Evolutionary conservation across 129 eudicot species (phyloP).

Genomic region (Artemisia tridentata): DNA sequence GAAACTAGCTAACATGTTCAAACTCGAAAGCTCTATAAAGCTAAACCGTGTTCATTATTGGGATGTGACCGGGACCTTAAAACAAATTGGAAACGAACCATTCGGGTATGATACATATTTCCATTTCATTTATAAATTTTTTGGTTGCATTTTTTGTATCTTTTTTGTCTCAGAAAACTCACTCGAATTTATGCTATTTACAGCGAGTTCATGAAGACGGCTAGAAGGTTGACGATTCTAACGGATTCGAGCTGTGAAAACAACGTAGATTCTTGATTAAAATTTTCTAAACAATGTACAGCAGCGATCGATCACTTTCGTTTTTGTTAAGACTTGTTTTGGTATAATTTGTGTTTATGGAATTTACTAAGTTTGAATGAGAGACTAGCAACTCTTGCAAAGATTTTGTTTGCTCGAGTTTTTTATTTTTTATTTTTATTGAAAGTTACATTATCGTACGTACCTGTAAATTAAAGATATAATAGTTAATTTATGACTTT

Average conservation of each 20-base stretch:
- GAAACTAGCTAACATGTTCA: slow-evolving; percentile 65
- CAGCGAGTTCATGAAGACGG: slow-evolving; percentile 62
- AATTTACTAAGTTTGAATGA: slow-evolving; percentile 17
- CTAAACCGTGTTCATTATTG: slow-evolving; percentile 51
- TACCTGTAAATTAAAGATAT: background rate
- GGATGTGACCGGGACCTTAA: slow-evolving; percentile 49
- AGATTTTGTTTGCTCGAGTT: slow-evolving; percentile 25
- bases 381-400: slow-evolving; percentile 17
- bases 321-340: slow-evolving; percentile 25
- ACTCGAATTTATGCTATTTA: background rate
- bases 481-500: background rate
- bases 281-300: slow-evolving; percentile 39
- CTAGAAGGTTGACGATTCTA: slow-evolving; percentile 62
- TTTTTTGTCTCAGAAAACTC: background rate
- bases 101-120: slow-evolving; percentile 47
- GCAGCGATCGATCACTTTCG: slow-evolving; percentile 22
- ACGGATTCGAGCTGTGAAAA: slow-evolving; percentile 47
- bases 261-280: slow-evolving; percentile 33
- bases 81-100: slow-evolving; percentile 69
- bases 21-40: slow-evolving; percentile 46
- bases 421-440: background rate
- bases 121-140: background rate
- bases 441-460: background rate
- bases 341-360: slow-evolving; percentile 15
- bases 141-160: background rate